Evolutionary conservation across 2,329 filamentous ascomycete genomes (phyloP).

Genomic region (Podosphaera fusca): DNA sequence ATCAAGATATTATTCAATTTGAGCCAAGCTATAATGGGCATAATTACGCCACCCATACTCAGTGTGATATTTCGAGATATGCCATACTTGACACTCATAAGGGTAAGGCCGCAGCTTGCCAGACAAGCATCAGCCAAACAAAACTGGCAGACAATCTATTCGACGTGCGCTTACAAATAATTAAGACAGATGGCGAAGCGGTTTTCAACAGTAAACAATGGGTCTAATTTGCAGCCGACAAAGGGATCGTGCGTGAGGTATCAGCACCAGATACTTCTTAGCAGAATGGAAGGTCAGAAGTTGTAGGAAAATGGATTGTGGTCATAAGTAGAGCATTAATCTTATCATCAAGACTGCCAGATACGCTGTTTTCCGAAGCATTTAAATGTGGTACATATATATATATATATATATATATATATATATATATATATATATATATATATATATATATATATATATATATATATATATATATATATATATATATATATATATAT

Average conservation of each 20-base stretch:
- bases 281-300: constrained; percentile 1
- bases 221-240: neutral
- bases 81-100: neutral
- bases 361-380: neutral
- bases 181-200: neutral
- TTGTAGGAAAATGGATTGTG: neutral
- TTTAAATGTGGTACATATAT: neutral
- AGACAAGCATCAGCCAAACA: neutral
- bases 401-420: too few relatives aligned
- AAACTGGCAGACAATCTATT: neutral
- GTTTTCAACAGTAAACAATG: neutral
- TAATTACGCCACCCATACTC: neutral
- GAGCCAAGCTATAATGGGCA: constrained; percentile 1
- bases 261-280: neutral
- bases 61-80: neutral
- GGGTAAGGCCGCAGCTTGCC: neutral
- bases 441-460: constrained; percentile 1
- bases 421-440: constrained; percentile 2
- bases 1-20: constrained; percentile 1
- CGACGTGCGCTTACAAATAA: neutral
- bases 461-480: too few relatives aligned
- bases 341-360: neutral
- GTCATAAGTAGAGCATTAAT: constrained; percentile 1
- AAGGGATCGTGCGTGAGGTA: neutral
- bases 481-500: constrained; percentile 3